Evolutionary conservation across 1,284 basidiomycete species (phyloP).

Genomic region (Trametes sp.): DNA sequence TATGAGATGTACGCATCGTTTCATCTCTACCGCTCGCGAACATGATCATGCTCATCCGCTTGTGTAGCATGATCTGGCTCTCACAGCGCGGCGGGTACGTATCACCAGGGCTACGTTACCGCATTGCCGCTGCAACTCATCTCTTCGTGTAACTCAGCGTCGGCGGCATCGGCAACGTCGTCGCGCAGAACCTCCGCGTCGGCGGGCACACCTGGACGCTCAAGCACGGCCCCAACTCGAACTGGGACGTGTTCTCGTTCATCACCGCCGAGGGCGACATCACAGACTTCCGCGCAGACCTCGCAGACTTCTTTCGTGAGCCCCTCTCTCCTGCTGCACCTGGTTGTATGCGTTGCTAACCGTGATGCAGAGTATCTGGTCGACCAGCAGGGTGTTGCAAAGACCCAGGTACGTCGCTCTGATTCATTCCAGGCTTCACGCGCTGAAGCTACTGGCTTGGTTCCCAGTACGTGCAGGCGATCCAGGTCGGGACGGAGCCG

Average conservation of each 20-base stretch:
- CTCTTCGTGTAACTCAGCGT: conserved; percentile 44
- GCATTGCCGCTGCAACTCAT: not conserved
- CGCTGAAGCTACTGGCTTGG: no score
- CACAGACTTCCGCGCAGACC: conserved; percentile 58
- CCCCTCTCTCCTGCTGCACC: conserved; percentile 9
- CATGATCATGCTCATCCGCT: no score
- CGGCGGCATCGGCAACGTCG: conserved; percentile 60
- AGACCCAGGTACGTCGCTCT: conserved; percentile 33
- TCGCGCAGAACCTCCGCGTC: conserved; percentile 51
- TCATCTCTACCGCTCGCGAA: no score
- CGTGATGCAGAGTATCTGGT: conserved; percentile 40
- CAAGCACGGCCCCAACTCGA: conserved; percentile 60
- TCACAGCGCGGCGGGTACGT: conserved; percentile 63
- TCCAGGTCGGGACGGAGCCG: conserved; percentile 76
- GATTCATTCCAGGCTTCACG: not conserved
- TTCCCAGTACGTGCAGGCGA: conserved; percentile 60
- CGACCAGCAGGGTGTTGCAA: conserved; percentile 38
- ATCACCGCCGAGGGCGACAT: conserved; percentile 58
- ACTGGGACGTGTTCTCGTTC: conserved; percentile 66
- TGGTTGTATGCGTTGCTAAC: not conserved
- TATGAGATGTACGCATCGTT: conserved; percentile 59
- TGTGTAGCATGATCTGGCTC: conserved; percentile 71
- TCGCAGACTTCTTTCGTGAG: conserved; percentile 64
- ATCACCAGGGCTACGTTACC: not conserved
- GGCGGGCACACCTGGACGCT: conserved; percentile 63